Conservation (phyloP, 176 grass and related monocot genomes). For the Bromus sterilis region DNA sequence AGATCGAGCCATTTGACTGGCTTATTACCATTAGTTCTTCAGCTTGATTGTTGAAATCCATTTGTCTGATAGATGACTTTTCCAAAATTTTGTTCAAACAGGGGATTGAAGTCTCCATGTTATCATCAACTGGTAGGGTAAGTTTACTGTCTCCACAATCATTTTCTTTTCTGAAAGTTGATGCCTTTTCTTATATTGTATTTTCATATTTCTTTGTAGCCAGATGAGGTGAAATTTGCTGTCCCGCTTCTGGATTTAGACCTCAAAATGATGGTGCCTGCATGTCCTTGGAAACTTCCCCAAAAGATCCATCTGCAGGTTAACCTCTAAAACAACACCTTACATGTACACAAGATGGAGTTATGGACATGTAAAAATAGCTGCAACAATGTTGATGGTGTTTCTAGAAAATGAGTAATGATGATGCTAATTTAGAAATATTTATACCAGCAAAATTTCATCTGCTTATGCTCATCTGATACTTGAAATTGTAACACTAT, state of each 20-base stretch:
- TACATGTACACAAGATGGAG: neutral
- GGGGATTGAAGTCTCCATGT: constrained; percentile 25
- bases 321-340: constrained; percentile 6
- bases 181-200: neutral
- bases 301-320: constrained; percentile 91
- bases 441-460: neutral
- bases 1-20: neutral
- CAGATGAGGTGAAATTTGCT: constrained; percentile 91
- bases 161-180: neutral
- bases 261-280: constrained; percentile 61
- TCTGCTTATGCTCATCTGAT: neutral
- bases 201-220: constrained; percentile 29
- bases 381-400: neutral
- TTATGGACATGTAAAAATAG: constrained; percentile 5
- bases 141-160: constrained; percentile 4
- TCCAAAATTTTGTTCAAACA: neutral
- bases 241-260: constrained; percentile 85
- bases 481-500: neutral
- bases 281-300: constrained; percentile 78
- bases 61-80: neutral
- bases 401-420: neutral
- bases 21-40: constrained; percentile 2
- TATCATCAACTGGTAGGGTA: constrained; percentile 48
- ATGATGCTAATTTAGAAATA: constrained; percentile 1
- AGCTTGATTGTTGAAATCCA: neutral